phyloP scores from a whole-genome alignment of 108 stramenopile species.

The Nitzschia palea region DNA sequence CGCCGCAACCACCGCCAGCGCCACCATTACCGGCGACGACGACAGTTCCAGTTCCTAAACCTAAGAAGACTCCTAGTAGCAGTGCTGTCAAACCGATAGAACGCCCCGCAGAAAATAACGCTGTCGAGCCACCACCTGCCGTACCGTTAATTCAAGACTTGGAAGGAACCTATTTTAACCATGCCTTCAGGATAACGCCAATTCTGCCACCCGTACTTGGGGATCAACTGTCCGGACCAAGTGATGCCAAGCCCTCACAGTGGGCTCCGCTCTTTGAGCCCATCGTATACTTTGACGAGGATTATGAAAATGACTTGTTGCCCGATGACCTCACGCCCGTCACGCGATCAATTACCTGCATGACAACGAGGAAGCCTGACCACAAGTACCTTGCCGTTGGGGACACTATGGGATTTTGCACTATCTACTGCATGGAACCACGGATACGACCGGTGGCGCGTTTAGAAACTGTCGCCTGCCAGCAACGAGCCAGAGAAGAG shows the following conservation, averaged over 20 bases:
- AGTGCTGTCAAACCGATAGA: background rate
- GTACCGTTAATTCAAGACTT: conserved; percentile 10
- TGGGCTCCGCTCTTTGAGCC: conserved; percentile 33
- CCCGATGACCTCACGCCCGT: conserved; percentile 24
- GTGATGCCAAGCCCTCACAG: background rate
- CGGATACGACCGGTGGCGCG: conserved; percentile 26
- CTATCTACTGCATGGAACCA: conserved; percentile 36
- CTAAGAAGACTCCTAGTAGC: too few species aligned
- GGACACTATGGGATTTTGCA: conserved; percentile 49
- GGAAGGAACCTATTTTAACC: conserved; percentile 30
- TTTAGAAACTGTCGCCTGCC: conserved; percentile 39
- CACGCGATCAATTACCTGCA: conserved; percentile 26
- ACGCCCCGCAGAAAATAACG: background rate
- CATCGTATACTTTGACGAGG: conserved; percentile 32
- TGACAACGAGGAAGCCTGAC: conserved; percentile 30
- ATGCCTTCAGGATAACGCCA: conserved; percentile 28
- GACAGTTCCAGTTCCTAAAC: too few species aligned
- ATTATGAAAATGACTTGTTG: conserved; percentile 7
- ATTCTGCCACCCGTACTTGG: conserved; percentile 19
- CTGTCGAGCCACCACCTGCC: background rate
- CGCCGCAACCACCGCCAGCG: background rate
- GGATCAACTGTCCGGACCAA: background rate
- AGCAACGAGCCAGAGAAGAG: conserved; percentile 19
- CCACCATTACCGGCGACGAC: too few species aligned
- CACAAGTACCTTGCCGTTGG: conserved; percentile 45